Evolutionary conservation across 441 rosid species (phyloP).

Genomic region (Syzygium malaccense): DNA sequence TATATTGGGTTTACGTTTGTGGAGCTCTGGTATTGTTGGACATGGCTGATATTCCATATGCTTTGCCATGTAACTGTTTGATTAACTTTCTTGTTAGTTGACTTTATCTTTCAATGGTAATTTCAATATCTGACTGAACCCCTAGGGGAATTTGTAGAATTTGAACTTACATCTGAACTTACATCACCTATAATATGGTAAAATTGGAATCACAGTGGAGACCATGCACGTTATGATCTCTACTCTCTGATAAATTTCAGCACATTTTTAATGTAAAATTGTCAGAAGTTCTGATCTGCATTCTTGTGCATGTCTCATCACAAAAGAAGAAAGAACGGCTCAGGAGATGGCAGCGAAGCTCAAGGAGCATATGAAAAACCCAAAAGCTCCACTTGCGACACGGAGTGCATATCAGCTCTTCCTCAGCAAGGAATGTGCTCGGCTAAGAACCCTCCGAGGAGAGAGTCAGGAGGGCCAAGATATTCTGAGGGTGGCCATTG

Average conservation of each 20-base stretch:
- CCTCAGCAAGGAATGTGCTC: background rate
- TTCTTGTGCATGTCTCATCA: background rate
- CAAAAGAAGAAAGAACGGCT: background rate
- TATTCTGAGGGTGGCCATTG: background rate
- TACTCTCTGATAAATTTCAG: background rate
- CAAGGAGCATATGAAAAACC: background rate
- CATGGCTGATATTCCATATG: background rate
- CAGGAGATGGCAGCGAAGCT: background rate
- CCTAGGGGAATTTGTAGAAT: background rate
- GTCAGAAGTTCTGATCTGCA: background rate
- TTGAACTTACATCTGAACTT: background rate
- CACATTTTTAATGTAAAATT: background rate
- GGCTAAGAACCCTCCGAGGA: background rate
- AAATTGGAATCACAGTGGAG: background rate
- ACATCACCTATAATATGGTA: background rate
- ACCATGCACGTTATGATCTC: background rate
- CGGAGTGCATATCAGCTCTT: slow-evolving; percentile 1
- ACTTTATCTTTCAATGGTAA: background rate
- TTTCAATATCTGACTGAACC: background rate
- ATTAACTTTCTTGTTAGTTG: background rate
- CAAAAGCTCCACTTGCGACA: background rate
- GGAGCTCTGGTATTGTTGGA: background rate
- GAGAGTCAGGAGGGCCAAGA: background rate
- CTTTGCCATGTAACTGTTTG: background rate
- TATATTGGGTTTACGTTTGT: background rate